A percentile compares a stretch with the other conserved stretches of the same genome.
Evolutionary conservation across 805 yeast genomes (phyloP).

Genomic region (Candida verbasci): DNA sequence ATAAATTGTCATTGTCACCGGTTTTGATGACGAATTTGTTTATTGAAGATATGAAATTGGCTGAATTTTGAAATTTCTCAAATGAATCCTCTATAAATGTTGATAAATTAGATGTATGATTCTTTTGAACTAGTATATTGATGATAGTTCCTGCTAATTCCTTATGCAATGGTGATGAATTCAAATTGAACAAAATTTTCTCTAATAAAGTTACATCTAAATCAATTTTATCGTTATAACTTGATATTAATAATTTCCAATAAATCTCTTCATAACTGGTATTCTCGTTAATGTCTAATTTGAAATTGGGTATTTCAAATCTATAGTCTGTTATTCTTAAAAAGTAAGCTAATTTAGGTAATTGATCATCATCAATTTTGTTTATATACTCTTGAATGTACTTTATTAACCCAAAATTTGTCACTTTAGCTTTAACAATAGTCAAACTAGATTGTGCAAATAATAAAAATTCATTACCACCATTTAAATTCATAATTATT

Average conservation of each 20-base stretch:
- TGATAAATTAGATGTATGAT: neutral
- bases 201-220: neutral
- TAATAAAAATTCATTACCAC: slow-evolving; percentile 37
- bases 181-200: neutral
- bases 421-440: slow-evolving; percentile 40
- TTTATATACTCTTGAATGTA: slow-evolving; percentile 48
- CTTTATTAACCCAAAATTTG: slow-evolving; percentile 38
- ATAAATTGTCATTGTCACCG: slow-evolving; percentile 11
- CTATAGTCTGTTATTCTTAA: slow-evolving; percentile 8
- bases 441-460: slow-evolving; percentile 45
- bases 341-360: slow-evolving; percentile 27
- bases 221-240: slow-evolving; percentile 4
- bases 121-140: neutral
- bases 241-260: slow-evolving; percentile 49
- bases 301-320: slow-evolving; percentile 4
- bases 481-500: slow-evolving; percentile 22
- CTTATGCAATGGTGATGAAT: slow-evolving; percentile 1
- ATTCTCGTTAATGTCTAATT: neutral
- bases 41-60: slow-evolving; percentile 34
- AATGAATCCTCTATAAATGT: slow-evolving; percentile 11
- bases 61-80: slow-evolving; percentile 26
- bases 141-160: slow-evolving; percentile 5
- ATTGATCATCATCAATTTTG: slow-evolving; percentile 16
- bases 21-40: slow-evolving; percentile 7
- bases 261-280: slow-evolving; percentile 15